A percentile compares a stretch with the other conserved stretches of the same genome.
Conservation (phyloP, 495 filamentous ascomycete genomes). For the Recurvomyces mirabilis region DNA sequence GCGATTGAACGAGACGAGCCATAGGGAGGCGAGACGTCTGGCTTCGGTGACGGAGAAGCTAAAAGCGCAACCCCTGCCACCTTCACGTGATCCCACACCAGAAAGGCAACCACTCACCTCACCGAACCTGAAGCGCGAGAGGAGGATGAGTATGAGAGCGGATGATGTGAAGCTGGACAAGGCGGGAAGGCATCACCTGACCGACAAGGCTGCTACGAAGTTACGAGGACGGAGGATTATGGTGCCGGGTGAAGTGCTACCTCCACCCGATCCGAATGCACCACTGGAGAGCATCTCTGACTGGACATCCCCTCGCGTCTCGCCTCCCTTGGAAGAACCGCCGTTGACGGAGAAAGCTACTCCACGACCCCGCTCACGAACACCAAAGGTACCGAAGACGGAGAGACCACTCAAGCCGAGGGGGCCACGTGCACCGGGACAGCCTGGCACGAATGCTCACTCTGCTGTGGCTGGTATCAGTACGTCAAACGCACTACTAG, state of each 20-base stretch:
- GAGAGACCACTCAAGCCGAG: conserved; percentile 25
- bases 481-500: conserved; percentile 68
- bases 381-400: conserved; percentile 24
- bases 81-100: conserved; percentile 57
- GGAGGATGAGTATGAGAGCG: conserved; percentile 32
- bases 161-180: conserved; percentile 27
- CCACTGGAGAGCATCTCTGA: conserved; percentile 30
- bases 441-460: conserved; percentile 44
- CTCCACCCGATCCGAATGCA: conserved; percentile 36
- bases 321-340: conserved; percentile 14
- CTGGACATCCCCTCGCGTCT: conserved; percentile 25
- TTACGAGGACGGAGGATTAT: conserved; percentile 39
- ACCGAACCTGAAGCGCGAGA: conserved; percentile 30
- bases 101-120: conserved; percentile 34
- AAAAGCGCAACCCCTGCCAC: conserved; percentile 58
- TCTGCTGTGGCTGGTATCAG: conserved; percentile 53
- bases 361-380: conserved; percentile 21
- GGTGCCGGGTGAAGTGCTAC: conserved; percentile 37
- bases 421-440: conserved; percentile 38
- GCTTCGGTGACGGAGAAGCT: conserved; percentile 73
- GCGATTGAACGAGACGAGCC: conserved; percentile 65
- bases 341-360: conserved; percentile 2
- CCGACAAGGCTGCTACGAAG: conserved; percentile 24
- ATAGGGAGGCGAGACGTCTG: conserved; percentile 66
- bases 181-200: conserved; percentile 1